Evolutionary conservation across 352 stramenopile genomes (phyloP).

Genomic region (Pythium phragmiticola): DNA sequence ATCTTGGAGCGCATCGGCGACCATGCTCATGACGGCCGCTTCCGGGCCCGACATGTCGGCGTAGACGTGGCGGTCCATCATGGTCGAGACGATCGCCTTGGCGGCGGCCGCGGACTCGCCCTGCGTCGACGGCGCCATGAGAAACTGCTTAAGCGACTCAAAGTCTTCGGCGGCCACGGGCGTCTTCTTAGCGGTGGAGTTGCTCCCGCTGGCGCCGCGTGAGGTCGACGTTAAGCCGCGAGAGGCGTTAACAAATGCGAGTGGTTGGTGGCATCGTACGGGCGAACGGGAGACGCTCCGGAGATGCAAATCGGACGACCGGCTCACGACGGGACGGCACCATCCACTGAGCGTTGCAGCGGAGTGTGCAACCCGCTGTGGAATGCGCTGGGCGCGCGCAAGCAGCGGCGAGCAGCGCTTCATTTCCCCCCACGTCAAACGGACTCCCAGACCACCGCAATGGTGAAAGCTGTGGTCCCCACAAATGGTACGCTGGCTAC

Average conservation of each 20-base stretch:
- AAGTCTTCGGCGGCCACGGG: constrained; percentile 48
- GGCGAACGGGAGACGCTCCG: neutral
- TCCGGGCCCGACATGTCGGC: constrained; percentile 68
- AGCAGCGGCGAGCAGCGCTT: constrained; percentile 18
- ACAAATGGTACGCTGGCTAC: constrained; percentile 4
- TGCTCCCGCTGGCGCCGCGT: neutral
- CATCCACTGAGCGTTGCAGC: neutral
- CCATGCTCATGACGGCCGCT: constrained; percentile 78
- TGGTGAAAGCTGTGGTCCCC: constrained; percentile 11
- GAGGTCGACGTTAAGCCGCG: constrained; percentile 10
- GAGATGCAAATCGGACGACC: constrained; percentile 4
- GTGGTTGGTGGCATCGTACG: neutral
- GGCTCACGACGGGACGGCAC: neutral
- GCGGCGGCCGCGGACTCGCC: constrained; percentile 34
- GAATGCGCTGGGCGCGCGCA: constrained; percentile 14
- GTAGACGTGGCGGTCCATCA: constrained; percentile 65
- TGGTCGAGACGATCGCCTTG: constrained; percentile 40
- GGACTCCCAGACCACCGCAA: constrained; percentile 24
- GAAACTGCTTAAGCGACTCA: constrained; percentile 61
- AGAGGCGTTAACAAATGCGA: neutral
- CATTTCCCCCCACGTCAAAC: constrained; percentile 8
- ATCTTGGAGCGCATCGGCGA: constrained; percentile 60
- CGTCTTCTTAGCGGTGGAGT: constrained; percentile 7
- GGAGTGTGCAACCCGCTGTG: neutral
- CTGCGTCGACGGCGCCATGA: constrained; percentile 41